Evolutionary conservation across 2,329 filamentous ascomycete species (phyloP).

Genomic region (Aspergillus sergii): DNA sequence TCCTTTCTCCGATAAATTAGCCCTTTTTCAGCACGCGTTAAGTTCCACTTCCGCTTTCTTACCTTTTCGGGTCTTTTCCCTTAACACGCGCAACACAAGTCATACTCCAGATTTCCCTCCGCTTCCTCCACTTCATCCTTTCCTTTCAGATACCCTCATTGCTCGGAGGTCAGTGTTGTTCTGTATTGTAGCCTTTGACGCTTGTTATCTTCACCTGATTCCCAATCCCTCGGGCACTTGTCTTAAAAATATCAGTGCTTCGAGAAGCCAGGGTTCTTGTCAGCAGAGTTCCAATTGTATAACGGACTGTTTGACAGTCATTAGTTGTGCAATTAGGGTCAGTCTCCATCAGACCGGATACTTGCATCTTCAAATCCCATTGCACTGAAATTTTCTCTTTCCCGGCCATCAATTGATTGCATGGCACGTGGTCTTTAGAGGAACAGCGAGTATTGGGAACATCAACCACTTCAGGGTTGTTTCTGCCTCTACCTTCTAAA

Average conservation of each 20-base stretch:
- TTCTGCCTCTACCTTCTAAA: not conserved
- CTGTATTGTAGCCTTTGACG: not conserved
- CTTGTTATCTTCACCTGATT: not conserved
- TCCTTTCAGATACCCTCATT: not conserved
- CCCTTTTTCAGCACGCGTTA: conserved; percentile 11
- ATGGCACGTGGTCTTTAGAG: not conserved
- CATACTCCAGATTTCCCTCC: not conserved
- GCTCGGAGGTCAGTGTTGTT: not conserved
- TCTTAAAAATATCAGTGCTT: not conserved
- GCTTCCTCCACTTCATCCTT: not conserved
- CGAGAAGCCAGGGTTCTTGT: not conserved
- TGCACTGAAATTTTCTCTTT: not conserved
- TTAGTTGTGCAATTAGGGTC: not conserved
- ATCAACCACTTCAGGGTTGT: not conserved
- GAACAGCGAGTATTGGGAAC: not conserved
- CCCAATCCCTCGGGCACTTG: not conserved
- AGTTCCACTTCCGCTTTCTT: conserved; percentile 15
- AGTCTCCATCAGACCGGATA: not conserved
- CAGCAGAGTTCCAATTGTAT: not conserved
- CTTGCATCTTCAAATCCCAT: not conserved
- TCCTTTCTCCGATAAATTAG: conserved; percentile 1
- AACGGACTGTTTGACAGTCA: not conserved
- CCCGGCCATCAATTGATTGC: not conserved
- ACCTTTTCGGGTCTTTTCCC: conserved; percentile 2
- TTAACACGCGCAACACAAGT: conserved; percentile 8